Conservation (phyloP, 2,329 filamentous ascomycete species). For the Trichoderma koningiopsis region DNA sequence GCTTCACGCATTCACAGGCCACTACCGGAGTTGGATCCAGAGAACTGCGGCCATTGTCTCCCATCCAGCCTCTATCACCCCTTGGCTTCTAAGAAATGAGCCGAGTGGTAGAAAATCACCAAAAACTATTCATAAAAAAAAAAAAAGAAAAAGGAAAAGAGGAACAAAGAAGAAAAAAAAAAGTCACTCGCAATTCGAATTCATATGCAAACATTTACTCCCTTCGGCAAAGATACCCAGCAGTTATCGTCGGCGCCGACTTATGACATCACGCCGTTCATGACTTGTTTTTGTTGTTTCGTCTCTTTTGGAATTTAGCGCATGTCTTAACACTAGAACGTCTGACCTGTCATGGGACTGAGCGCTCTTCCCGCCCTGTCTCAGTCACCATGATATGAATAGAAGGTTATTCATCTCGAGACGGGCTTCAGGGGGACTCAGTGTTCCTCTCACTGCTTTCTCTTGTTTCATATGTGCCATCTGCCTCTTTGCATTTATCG, state of each 20-base stretch:
- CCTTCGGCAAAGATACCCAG: slow-evolving; percentile 26
- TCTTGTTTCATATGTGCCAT: slow-evolving; percentile 11
- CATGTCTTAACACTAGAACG: slow-evolving; percentile 11
- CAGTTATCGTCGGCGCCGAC: slow-evolving; percentile 30
- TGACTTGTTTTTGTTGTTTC: slow-evolving; percentile 32
- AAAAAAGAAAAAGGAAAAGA: neutral
- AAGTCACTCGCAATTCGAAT: neutral
- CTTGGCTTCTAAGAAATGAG: slow-evolving; percentile 53
- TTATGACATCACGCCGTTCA: slow-evolving; percentile 42
- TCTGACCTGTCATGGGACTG: slow-evolving; percentile 8
- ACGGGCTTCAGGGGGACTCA: neutral
- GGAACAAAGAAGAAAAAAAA: neutral
- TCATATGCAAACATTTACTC: slow-evolving; percentile 4
- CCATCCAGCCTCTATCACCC: slow-evolving; percentile 67
- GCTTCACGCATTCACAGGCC: slow-evolving; percentile 31
- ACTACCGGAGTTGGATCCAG: slow-evolving; percentile 23
- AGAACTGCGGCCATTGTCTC: slow-evolving; percentile 61
- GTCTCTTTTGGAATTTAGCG: slow-evolving; percentile 23
- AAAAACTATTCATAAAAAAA: neutral
- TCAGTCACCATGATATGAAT: neutral
- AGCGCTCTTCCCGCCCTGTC: neutral
- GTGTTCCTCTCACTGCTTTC: neutral
- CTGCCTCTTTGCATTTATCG: slow-evolving; percentile 15
- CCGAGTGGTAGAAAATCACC: neutral
- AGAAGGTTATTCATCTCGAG: neutral